A percentile compares a stretch with the other conserved stretches of the same genome.
Evolutionary conservation across 768 basidiomycete species (phyloP).

Genomic region (Kwoniella sp.): DNA sequence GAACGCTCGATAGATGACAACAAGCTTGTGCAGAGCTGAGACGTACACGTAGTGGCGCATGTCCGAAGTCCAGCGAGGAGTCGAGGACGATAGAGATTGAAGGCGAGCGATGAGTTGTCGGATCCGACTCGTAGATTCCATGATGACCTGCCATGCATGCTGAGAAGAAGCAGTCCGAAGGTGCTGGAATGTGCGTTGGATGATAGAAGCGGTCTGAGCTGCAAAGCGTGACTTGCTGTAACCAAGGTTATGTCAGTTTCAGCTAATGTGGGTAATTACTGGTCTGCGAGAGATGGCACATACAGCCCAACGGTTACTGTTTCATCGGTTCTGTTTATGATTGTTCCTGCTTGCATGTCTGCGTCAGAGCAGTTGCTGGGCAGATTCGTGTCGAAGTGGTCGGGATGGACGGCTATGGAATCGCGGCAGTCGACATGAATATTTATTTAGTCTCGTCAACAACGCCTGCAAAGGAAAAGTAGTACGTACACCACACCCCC

Average conservation of each 20-base stretch:
- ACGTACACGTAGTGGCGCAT: slow-evolving; percentile 30
- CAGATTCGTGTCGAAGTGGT: slow-evolving; percentile 29
- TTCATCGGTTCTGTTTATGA: not conserved
- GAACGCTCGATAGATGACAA: slow-evolving; percentile 28
- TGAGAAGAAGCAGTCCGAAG: not conserved
- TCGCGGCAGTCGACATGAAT: no score
- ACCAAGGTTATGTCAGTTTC: not conserved
- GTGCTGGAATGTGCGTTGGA: slow-evolving; percentile 15
- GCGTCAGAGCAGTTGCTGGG: slow-evolving; percentile 28
- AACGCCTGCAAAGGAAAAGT: not conserved
- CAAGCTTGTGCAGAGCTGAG: slow-evolving; percentile 26
- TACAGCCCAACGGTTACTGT: slow-evolving; percentile 19
- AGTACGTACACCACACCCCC: slow-evolving; percentile 28
- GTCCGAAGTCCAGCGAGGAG: slow-evolving; percentile 10
- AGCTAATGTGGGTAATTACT: no score
- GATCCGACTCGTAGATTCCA: not conserved
- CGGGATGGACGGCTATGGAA: slow-evolving; percentile 17
- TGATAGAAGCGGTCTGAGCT: slow-evolving; percentile 13
- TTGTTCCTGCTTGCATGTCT: slow-evolving; percentile 9
- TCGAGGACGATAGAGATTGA: not conserved
- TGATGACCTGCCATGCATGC: not conserved
- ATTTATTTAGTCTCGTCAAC: no score
- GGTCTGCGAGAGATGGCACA: slow-evolving; percentile 3
- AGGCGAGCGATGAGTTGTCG: not conserved
- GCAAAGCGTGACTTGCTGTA: slow-evolving; percentile 27